Percentiles rank a stretch among this genome's conserved stretches.
Conservation (phyloP, 2,329 filamentous ascomycete species). For the Colletotrichum destructivum region DNA sequence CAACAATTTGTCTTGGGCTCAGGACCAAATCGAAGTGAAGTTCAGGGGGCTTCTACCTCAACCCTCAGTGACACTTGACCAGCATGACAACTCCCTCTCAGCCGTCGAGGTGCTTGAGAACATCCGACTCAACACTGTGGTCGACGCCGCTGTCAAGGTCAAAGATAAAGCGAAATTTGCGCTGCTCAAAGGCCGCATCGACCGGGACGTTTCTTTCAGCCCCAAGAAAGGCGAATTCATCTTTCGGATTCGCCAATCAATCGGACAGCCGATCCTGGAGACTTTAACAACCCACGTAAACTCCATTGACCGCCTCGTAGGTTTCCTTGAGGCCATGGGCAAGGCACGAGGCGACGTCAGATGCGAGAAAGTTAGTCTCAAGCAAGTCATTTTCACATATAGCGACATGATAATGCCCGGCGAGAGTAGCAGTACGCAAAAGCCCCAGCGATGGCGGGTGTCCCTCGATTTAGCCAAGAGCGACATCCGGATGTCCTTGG, state of each 20-base stretch:
- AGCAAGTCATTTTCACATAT: slow-evolving; percentile 80
- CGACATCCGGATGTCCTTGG: slow-evolving; percentile 72
- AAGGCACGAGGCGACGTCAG: slow-evolving; percentile 68
- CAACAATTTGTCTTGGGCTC: slow-evolving; percentile 65
- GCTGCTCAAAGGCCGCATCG: slow-evolving; percentile 68
- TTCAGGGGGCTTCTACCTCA: slow-evolving; percentile 63
- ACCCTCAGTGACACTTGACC: slow-evolving; percentile 25
- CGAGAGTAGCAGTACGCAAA: slow-evolving; percentile 27
- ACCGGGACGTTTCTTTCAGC: slow-evolving; percentile 75
- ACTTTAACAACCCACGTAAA: slow-evolving; percentile 73
- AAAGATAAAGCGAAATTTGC: slow-evolving; percentile 68
- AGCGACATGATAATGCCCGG: slow-evolving; percentile 52
- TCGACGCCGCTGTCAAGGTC: slow-evolving; percentile 69
- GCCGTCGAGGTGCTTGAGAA: slow-evolving; percentile 20
- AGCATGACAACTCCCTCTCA: slow-evolving; percentile 18
- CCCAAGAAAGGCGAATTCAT: slow-evolving; percentile 73
- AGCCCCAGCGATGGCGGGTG: slow-evolving; percentile 63
- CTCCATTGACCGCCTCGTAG: slow-evolving; percentile 79
- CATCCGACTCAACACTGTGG: slow-evolving; percentile 26
- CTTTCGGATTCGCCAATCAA: slow-evolving; percentile 70
- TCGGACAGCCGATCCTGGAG: slow-evolving; percentile 72
- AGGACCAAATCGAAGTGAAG: slow-evolving; percentile 71
- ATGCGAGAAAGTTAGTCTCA: slow-evolving; percentile 73
- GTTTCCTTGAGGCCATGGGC: slow-evolving; percentile 77
- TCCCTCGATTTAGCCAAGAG: slow-evolving; percentile 70